Evolutionary conservation across 192 early-diverging fungal genomes (phyloP).

Genomic region (Backusella luteola): DNA sequence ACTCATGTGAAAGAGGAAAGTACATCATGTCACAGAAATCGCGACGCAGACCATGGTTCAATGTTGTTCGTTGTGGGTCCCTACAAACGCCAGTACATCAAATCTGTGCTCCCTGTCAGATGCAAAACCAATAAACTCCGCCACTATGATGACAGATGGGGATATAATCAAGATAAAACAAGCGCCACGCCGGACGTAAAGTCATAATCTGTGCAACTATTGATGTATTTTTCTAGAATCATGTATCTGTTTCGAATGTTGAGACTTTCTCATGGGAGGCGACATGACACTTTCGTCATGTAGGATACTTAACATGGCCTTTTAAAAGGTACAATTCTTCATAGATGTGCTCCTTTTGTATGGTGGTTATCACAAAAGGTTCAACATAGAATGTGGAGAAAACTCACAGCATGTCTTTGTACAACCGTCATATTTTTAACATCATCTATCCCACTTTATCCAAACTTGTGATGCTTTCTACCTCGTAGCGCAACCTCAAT

Average conservation of each 20-base stretch:
- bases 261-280: slow-evolving; percentile 75
- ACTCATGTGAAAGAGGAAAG: slow-evolving; percentile 63
- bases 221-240: slow-evolving; percentile 51
- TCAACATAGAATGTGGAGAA: not conserved
- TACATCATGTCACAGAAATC: slow-evolving; percentile 75
- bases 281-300: slow-evolving; percentile 75
- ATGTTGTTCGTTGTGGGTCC: slow-evolving; percentile 21
- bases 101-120: slow-evolving; percentile 77
- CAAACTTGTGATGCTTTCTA: slow-evolving; percentile 46
- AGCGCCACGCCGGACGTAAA: slow-evolving; percentile 78
- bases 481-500: slow-evolving; percentile 55
- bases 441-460: slow-evolving; percentile 37
- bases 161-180: slow-evolving; percentile 78
- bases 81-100: slow-evolving; percentile 63
- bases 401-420: slow-evolving; percentile 59
- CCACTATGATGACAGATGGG: slow-evolving; percentile 71
- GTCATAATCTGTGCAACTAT: slow-evolving; percentile 38
- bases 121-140: slow-evolving; percentile 86
- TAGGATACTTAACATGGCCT: slow-evolving; percentile 70
- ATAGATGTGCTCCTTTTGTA: slow-evolving; percentile 62
- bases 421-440: slow-evolving; percentile 53
- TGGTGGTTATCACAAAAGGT: not conserved
- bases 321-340: slow-evolving; percentile 76
- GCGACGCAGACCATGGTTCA: slow-evolving; percentile 61
- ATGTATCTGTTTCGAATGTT: slow-evolving; percentile 74